These are phyloP conservation scores for Flaveria trinervia DNA, from an alignment of 129 eudicot species.

Conservation along the genomic window DNA sequence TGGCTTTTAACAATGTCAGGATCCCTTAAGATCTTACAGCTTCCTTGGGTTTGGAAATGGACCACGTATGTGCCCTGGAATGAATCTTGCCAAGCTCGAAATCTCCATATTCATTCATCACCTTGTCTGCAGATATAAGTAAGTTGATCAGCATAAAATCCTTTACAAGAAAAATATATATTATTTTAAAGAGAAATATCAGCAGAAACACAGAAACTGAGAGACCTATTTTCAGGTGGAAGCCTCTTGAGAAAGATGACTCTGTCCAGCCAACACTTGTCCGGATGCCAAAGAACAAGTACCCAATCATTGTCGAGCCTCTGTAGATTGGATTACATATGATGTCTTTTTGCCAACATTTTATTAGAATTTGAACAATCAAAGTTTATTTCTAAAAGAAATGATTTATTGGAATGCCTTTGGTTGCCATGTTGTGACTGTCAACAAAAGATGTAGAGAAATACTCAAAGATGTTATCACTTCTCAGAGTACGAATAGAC, in stretches of 20 bases:
- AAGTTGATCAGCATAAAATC: conserved; percentile 21
- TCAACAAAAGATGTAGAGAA: background rate
- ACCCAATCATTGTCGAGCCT: conserved; percentile 64
- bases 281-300: conserved; percentile 84
- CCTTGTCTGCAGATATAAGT: conserved; percentile 78
- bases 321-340: conserved; percentile 28
- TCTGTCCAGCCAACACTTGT: conserved; percentile 76
- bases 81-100: conserved; percentile 75
- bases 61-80: conserved; percentile 85
- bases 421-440: background rate
- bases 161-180: background rate
- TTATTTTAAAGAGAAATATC: no score
- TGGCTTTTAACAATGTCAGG: conserved; percentile 45
- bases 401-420: no score
- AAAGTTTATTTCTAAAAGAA: no score
- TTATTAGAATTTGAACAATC: no score
- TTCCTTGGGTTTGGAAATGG: conserved; percentile 85
- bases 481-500: background rate
- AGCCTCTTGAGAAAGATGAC: conserved; percentile 66
- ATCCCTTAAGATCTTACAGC: conserved; percentile 65
- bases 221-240: conserved; percentile 60
- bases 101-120: conserved; percentile 75
- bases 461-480: background rate
- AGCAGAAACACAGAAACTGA: background rate
- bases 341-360: background rate